These are phyloP conservation scores for Eimeria necatrix DNA, from an alignment of 169 alveolate genomes.

Conservation along the genomic window DNA sequence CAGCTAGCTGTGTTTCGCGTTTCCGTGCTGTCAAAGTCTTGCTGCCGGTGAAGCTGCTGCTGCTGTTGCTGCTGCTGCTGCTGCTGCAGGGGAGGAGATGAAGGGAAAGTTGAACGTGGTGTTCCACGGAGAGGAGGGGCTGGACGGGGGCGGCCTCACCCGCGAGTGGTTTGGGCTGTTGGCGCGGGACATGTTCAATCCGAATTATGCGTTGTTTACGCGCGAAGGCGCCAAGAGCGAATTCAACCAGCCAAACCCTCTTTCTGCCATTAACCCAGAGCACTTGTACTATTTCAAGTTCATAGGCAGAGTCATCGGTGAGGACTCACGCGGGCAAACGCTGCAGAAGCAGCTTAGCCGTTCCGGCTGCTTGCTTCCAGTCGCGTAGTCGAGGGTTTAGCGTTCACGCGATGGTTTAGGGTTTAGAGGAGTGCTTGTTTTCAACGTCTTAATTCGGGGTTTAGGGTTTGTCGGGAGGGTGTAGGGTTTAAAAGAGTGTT, in stretches of 20 bases:
- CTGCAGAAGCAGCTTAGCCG: no score
- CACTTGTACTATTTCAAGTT: constrained; percentile 98
- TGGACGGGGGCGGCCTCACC: constrained; percentile 99
- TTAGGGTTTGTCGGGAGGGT: no score
- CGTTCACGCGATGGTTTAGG: no score
- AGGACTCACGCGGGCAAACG: constrained; percentile 78
- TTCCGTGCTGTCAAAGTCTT: background rate
- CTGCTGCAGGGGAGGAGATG: constrained; percentile 94
- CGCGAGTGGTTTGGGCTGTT: constrained; percentile 98
- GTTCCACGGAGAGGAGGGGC: constrained; percentile 98
- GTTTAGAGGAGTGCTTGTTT: no score
- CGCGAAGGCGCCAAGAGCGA: constrained; percentile 94
- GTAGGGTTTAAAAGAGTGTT: no score
- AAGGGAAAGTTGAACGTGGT: constrained; percentile 95
- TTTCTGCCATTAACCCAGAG: constrained; percentile 96
- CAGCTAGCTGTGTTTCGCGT: background rate
- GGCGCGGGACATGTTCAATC: constrained; percentile 99
- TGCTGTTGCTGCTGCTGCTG: background rate
- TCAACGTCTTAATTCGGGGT: no score
- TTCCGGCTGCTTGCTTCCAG: no score
- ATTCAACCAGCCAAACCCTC: constrained; percentile 98
- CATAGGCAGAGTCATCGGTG: constrained; percentile 99
- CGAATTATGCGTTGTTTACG: constrained; percentile 97
- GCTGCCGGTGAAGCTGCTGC: background rate
- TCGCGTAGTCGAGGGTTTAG: no score